phyloP scores from a whole-genome alignment of 371 early-diverging fungal genomes.

The Nematocida major region DNA sequence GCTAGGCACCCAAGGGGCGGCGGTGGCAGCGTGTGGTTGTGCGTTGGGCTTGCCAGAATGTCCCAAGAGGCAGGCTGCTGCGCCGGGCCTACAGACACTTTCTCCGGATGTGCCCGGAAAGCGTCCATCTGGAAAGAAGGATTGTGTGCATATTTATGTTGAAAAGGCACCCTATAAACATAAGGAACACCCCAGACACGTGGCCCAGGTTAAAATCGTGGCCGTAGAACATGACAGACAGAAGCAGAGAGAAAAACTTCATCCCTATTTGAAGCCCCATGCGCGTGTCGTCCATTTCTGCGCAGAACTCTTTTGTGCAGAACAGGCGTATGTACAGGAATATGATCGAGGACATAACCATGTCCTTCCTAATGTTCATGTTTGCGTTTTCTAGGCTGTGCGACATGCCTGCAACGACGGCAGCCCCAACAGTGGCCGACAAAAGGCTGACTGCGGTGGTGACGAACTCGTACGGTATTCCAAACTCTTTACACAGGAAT shows the following conservation, averaged over 20 bases:
- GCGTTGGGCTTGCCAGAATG: too few relatives aligned
- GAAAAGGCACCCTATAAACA: slow-evolving; percentile 27
- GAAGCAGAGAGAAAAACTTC: slow-evolving; percentile 33
- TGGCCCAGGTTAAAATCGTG: slow-evolving; percentile 40
- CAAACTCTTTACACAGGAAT: slow-evolving; percentile 1
- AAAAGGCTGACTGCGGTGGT: not conserved
- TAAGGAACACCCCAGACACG: slow-evolving; percentile 1
- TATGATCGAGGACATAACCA: not conserved
- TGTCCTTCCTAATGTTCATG: not conserved
- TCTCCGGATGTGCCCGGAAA: not conserved
- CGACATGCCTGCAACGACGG: not conserved
- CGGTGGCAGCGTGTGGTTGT: too few relatives aligned
- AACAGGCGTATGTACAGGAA: not conserved
- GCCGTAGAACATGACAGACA: slow-evolving; percentile 17
- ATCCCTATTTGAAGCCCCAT: slow-evolving; percentile 33
- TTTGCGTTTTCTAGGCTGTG: not conserved
- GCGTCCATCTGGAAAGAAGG: slow-evolving; percentile 39
- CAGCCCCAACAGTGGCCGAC: not conserved
- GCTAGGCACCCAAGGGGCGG: too few relatives aligned
- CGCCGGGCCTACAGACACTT: not conserved
- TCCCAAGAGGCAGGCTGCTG: too few relatives aligned
- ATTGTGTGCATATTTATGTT: slow-evolving; percentile 20
- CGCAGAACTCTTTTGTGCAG: not conserved
- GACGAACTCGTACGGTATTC: slow-evolving; percentile 7
- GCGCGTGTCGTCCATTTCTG: not conserved